Evolutionary conservation across 1,139 yeast genomes (phyloP).

Genomic region (Pneumocystis oryctolagi): DNA sequence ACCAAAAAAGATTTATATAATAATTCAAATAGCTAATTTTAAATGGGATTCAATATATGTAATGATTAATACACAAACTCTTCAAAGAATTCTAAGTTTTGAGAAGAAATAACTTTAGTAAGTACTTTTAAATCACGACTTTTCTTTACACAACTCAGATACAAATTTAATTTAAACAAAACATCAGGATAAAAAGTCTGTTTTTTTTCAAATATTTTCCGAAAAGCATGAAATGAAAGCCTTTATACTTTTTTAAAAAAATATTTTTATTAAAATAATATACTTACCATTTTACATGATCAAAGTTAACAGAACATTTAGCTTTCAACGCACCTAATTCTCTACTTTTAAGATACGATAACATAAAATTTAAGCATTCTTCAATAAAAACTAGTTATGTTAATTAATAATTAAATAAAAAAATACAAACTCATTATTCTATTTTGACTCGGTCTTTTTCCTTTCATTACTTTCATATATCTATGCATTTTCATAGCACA

Average conservation of each 20-base stretch:
- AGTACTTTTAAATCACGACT: background rate
- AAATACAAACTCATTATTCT: background rate
- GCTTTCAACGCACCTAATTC: background rate
- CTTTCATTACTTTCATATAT: background rate
- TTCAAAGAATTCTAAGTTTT: background rate
- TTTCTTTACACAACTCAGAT: background rate
- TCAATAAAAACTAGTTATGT: background rate
- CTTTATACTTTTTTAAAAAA: background rate
- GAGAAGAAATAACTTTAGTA: background rate
- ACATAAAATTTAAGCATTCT: background rate
- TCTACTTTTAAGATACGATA: background rate
- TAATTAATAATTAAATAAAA: background rate
- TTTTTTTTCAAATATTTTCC: background rate
- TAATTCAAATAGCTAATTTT: background rate
- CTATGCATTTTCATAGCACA: conserved; percentile 14
- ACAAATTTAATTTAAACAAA: background rate
- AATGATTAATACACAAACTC: background rate
- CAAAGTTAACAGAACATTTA: background rate
- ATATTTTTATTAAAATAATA: background rate
- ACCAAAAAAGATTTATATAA: background rate
- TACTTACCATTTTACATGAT: background rate
- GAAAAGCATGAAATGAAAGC: background rate
- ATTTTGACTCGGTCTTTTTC: background rate
- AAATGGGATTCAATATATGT: background rate
- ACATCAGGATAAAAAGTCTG: background rate